Evolutionary conservation across 768 basidiomycete genomes (phyloP).

Genomic region (Podaxis pistillaris): DNA sequence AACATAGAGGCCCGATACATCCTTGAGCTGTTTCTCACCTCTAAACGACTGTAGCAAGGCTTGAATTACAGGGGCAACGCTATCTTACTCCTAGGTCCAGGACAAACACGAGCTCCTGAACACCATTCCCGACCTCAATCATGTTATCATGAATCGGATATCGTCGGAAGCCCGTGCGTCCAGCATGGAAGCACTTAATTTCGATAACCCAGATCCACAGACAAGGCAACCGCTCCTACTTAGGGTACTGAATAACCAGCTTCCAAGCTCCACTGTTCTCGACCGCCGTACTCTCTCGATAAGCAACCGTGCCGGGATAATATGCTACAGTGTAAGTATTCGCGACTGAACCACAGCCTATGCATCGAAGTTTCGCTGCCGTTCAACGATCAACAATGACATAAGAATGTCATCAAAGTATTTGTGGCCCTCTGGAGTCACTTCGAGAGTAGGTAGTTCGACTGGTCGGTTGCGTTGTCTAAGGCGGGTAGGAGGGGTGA

Average conservation of each 20-base stretch:
- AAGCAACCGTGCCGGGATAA: background rate
- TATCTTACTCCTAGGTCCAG: background rate
- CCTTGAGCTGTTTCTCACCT: background rate
- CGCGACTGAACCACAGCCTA: background rate
- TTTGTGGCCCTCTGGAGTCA: constrained; percentile 20
- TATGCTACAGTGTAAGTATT: background rate
- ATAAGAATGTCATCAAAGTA: constrained; percentile 22
- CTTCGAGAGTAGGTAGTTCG: constrained; percentile 14
- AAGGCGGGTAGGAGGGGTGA: constrained; percentile 7
- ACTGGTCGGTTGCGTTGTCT: background rate
- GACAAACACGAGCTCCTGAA: background rate
- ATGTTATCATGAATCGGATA: background rate
- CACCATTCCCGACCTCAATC: background rate
- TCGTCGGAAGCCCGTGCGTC: background rate
- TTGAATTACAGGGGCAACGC: background rate
- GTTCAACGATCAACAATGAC: constrained; percentile 11
- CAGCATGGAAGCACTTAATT: background rate
- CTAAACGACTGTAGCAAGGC: background rate
- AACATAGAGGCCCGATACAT: no score
- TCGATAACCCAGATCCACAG: background rate
- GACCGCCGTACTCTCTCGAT: background rate
- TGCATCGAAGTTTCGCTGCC: background rate
- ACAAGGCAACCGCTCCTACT: background rate
- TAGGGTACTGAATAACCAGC: background rate
- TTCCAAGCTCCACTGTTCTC: no score